A percentile compares a stretch with the other conserved stretches of the same genome.
phyloP scores from a whole-genome alignment of 768 basidiomycete species.

The Lactifluus subvellereus region DNA sequence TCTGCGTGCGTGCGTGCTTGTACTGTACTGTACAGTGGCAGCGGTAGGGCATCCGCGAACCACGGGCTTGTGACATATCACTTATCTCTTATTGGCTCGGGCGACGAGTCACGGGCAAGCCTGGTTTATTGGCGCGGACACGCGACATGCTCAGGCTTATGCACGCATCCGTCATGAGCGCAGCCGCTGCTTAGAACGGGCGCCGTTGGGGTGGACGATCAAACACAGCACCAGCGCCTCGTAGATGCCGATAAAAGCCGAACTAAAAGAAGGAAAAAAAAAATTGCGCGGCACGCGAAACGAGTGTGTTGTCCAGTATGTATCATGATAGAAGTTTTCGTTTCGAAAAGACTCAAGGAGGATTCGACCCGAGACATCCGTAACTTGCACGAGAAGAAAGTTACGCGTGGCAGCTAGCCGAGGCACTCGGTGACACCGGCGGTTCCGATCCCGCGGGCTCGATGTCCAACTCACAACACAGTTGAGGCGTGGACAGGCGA shows the following conservation, averaged over 20 bases:
- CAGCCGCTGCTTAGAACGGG: background rate
- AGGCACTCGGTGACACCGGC: background rate
- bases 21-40: background rate
- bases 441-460: background rate
- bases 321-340: too few relatives aligned
- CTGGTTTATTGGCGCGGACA: background rate
- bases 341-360: too few relatives aligned
- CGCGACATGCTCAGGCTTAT: background rate
- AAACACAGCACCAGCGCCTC: background rate
- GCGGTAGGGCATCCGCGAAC: background rate
- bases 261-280: background rate
- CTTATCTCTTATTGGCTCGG: background rate
- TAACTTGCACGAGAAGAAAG: too few relatives aligned
- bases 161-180: constrained; percentile 6
- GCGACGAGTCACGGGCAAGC: background rate
- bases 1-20: background rate
- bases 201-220: background rate
- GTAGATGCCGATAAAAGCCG: background rate
- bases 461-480: background rate
- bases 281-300: too few relatives aligned
- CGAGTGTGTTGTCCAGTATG: too few relatives aligned
- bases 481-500: background rate
- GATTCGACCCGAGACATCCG: too few relatives aligned
- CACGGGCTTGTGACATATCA: background rate
- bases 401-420: background rate